phyloP scores from a whole-genome alignment of 73 alveolate genomes.

The Breviolum minutum region DNA sequence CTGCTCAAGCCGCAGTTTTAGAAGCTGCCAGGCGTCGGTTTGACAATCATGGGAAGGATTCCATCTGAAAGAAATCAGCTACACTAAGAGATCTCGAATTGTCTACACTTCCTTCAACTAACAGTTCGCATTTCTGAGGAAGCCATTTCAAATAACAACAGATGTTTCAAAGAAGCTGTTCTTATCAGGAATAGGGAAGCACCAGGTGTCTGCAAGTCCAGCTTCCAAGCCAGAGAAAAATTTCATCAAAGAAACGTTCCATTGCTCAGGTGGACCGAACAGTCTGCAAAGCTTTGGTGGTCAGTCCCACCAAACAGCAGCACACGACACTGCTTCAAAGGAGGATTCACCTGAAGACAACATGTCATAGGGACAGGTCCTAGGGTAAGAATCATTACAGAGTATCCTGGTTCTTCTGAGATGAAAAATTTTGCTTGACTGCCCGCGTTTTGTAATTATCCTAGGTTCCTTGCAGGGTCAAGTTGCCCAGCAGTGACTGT shows the following conservation, averaged over 20 bases:
- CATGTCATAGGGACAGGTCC: not conserved
- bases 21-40: too few relatives aligned
- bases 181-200: too few relatives aligned
- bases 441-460: too few relatives aligned
- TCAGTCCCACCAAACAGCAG: not conserved
- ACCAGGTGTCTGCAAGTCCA: not conserved
- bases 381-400: not conserved
- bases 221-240: not conserved
- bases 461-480: too few relatives aligned
- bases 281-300: constrained; percentile 12
- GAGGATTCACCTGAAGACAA: constrained; percentile 10
- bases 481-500: not conserved
- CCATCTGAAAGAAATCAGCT: too few relatives aligned
- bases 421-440: not conserved
- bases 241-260: not conserved
- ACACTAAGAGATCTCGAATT: too few relatives aligned
- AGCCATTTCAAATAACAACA: too few relatives aligned
- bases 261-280: not conserved
- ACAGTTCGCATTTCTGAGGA: too few relatives aligned
- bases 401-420: not conserved
- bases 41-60: too few relatives aligned
- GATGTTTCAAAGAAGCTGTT: too few relatives aligned
- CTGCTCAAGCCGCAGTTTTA: too few relatives aligned
- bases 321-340: constrained; percentile 44
- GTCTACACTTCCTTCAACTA: too few relatives aligned